Evolutionary conservation across 2,329 filamentous ascomycete species (phyloP).

Genomic region (Curvularia verruculosa): DNA sequence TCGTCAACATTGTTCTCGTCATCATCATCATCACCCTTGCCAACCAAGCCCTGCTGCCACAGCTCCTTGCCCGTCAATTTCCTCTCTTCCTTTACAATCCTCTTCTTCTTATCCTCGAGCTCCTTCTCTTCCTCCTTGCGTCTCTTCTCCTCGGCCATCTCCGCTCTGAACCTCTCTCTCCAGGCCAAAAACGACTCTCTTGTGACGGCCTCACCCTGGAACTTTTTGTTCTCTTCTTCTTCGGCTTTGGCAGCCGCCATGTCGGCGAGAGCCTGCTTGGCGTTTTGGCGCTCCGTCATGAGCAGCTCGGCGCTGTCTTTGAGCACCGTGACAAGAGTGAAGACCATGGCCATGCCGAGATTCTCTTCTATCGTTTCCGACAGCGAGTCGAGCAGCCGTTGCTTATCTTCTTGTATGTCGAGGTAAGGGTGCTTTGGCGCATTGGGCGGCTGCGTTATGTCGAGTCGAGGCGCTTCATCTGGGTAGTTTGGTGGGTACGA

Average conservation of each 20-base stretch:
- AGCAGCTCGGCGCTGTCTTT: slow-evolving; percentile 92
- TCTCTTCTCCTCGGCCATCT: slow-evolving; percentile 76
- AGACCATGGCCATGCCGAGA: slow-evolving; percentile 96
- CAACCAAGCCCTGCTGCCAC: slow-evolving; percentile 57
- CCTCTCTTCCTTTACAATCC: slow-evolving; percentile 71
- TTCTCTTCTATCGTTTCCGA: slow-evolving; percentile 85
- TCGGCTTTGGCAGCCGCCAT: slow-evolving; percentile 69
- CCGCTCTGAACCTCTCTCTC: slow-evolving; percentile 76
- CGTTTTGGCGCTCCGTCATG: slow-evolving; percentile 74
- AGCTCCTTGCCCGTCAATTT: slow-evolving; percentile 70
- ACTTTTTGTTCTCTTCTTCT: slow-evolving; percentile 94
- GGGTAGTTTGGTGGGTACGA: slow-evolving; percentile 91
- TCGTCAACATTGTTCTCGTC: slow-evolving; percentile 65
- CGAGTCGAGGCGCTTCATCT: slow-evolving; percentile 81
- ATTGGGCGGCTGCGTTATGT: slow-evolving; percentile 77
- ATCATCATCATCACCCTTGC: slow-evolving; percentile 71
- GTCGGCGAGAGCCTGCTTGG: slow-evolving; percentile 61
- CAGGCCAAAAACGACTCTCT: slow-evolving; percentile 83
- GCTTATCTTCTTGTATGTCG: slow-evolving; percentile 80
- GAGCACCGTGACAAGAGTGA: slow-evolving; percentile 82
- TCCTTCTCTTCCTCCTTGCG: slow-evolving; percentile 69
- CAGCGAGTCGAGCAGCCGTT: slow-evolving; percentile 72
- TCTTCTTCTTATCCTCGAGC: slow-evolving; percentile 65
- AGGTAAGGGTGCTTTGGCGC: slow-evolving; percentile 73
- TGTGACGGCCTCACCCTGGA: slow-evolving; percentile 90